Evolutionary conservation across 805 yeast species (phyloP), one percentile per base, ranked within the genome.

Genomic region (Ogataea methanolica): DNA sequence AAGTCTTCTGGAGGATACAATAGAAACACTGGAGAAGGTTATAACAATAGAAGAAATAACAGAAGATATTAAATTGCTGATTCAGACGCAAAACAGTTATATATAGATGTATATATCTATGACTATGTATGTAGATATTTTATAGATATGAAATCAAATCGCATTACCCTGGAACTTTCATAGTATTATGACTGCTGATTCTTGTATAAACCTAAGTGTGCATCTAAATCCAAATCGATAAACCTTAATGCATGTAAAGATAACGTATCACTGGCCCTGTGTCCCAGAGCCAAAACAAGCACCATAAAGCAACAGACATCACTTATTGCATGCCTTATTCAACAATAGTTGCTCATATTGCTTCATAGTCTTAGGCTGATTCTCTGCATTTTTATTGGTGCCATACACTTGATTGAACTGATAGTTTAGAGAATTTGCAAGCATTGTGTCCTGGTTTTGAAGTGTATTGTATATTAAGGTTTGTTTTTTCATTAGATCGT

Each of bases 371-470:
- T 41, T 43, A n/a, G 47, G 47, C n/a, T 33, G 16, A 8, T 33
- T 36, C 17, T 33, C 33, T 2, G 39, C 11, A 9, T 37, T 39
- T 19, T 31, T 37, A 31, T 21, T 23, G 26, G 41, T 50, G 23
- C 38, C 23, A 33, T 49, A 48, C n/a, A 57, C 36, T 23, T 48
- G 44, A 5, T 49, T 44, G 21, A 53, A 57, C 41, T 56, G 55
- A 34, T 47, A 47, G 29, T 44, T 44, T 9, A 58, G 31, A 1
- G 55, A 44, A 42, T 46, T 45, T 5, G 56, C 56, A 29, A 58
- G 36, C 51, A 56, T 49, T 16, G 36, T 43, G 39, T 56, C 61
- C 41, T 53, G 58, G 38, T 42, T 54, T 2, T 48, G 39, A 36
- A 58, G 50, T 9, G 42, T 36, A 40, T 51, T 50, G 42, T 50